These are phyloP conservation scores for Ophiostoma ulmi DNA, from an alignment of 2,329 filamentous ascomycete genomes.

Conservation along the genomic window DNA sequence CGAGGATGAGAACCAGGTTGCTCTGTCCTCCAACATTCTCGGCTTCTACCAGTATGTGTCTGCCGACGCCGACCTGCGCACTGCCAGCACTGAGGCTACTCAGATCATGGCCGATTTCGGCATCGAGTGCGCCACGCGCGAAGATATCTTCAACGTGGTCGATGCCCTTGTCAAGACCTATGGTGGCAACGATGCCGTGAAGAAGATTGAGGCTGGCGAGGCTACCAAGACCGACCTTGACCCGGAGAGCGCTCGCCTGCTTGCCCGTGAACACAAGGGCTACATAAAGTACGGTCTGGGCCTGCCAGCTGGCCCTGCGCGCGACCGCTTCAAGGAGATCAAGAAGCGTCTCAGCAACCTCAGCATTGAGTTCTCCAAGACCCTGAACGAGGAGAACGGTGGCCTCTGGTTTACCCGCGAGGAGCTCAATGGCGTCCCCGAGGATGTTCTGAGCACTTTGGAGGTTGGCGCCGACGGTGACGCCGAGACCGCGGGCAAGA, in stretches of 20 bases:
- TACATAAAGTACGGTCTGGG: slow-evolving; percentile 73
- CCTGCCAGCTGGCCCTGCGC: slow-evolving; percentile 61
- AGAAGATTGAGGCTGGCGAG: slow-evolving; percentile 36
- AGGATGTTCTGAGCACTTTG: slow-evolving; percentile 60
- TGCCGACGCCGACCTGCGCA: slow-evolving; percentile 60
- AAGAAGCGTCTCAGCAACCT: slow-evolving; percentile 73
- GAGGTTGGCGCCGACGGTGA: slow-evolving; percentile 63
- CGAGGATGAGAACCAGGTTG: slow-evolving; percentile 62
- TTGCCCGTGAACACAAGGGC: slow-evolving; percentile 72
- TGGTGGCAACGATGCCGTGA: slow-evolving; percentile 42
- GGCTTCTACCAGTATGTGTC: slow-evolving; percentile 79
- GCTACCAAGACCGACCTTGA: slow-evolving; percentile 43
- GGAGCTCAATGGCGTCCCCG: slow-evolving; percentile 69
- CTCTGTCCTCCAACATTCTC: slow-evolving; percentile 59
- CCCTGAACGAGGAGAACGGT: slow-evolving; percentile 77
- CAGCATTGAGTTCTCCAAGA: slow-evolving; percentile 71
- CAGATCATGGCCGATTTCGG: slow-evolving; percentile 69
- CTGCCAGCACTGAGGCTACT: slow-evolving; percentile 71
- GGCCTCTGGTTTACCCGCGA: slow-evolving; percentile 71
- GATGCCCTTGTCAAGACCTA: slow-evolving; percentile 52
- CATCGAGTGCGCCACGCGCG: slow-evolving; percentile 75
- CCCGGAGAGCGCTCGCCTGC: slow-evolving; percentile 62
- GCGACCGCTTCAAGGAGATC: slow-evolving; percentile 80
- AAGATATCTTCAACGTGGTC: slow-evolving; percentile 69
- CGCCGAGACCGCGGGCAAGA: slow-evolving; percentile 63